Conservation (phyloP, 2,329 filamentous ascomycete species). For the Penicillium sp. region DNA sequence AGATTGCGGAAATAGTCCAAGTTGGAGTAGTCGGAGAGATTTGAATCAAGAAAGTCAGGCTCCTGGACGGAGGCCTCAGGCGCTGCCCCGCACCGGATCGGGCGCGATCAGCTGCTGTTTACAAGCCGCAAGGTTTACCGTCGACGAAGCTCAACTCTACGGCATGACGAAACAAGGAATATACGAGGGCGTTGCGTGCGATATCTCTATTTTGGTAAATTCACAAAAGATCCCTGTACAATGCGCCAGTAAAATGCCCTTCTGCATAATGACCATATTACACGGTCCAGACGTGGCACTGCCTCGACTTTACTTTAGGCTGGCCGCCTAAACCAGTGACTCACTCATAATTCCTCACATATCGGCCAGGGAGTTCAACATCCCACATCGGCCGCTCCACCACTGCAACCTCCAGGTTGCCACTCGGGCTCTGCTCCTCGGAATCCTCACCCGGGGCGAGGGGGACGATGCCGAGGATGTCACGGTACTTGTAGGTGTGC, state of each 20-base stretch:
- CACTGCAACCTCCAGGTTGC: conserved; percentile 69
- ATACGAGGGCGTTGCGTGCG: background rate
- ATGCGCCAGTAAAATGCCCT: conserved; percentile 22
- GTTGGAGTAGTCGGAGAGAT: conserved; percentile 1
- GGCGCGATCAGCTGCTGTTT: conserved; percentile 11
- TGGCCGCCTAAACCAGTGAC: conserved; percentile 2
- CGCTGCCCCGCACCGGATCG: conserved; percentile 9
- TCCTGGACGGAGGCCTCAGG: conserved; percentile 1
- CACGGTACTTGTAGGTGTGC: conserved; percentile 89
- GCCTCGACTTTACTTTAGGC: conserved; percentile 5
- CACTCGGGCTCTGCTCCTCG: conserved; percentile 28
- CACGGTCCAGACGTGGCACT: conserved; percentile 10
- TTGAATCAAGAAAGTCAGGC: background rate
- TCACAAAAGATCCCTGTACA: conserved; percentile 18
- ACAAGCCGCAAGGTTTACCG: background rate
- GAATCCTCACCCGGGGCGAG: conserved; percentile 43
- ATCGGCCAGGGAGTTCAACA: conserved; percentile 71
- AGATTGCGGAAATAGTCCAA: background rate
- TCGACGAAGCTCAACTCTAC: background rate
- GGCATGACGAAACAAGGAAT: background rate
- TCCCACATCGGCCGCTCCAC: conserved; percentile 86
- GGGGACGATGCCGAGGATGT: conserved; percentile 75
- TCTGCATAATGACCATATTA: conserved; percentile 18
- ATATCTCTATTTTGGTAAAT: conserved; percentile 13
- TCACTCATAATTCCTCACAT: conserved; percentile 57